Percentiles rank a stretch among this genome's conserved stretches.
Evolutionary conservation across 805 yeast species (phyloP).

Genomic region (Zygosaccharomyces kombuchaensis): DNA sequence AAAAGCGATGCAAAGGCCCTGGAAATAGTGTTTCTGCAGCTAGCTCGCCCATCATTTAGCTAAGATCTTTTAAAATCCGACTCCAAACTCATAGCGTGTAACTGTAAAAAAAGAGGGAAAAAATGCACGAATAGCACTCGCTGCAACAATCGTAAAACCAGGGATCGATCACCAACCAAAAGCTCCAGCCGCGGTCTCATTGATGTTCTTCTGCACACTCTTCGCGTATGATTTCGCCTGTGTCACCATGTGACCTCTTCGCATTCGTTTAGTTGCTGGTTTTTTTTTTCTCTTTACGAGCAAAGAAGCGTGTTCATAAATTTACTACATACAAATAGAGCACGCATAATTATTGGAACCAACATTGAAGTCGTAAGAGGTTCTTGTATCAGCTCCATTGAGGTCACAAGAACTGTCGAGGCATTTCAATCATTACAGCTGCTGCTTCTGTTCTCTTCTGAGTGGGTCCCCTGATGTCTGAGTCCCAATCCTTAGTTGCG

Average conservation of each 20-base stretch:
- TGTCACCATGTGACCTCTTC: neutral
- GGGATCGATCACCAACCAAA: neutral
- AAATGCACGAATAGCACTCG: too few relatives aligned
- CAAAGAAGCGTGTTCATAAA: neutral
- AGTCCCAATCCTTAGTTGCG: constrained; percentile 20
- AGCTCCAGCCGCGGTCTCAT: neutral
- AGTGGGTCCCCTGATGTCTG: neutral
- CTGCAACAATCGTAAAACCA: too few relatives aligned
- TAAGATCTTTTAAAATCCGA: too few relatives aligned
- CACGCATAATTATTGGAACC: neutral
- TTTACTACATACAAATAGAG: neutral
- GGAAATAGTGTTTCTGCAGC: too few relatives aligned
- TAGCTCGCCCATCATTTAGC: too few relatives aligned
- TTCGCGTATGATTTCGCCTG: neutral
- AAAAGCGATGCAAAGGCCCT: too few relatives aligned
- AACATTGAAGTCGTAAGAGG: neutral
- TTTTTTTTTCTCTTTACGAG: neutral
- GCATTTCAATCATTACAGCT: neutral
- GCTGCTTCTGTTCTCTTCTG: neutral
- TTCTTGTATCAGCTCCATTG: neutral
- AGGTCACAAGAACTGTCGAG: neutral
- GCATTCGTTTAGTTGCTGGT: neutral
- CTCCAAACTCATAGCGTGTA: too few relatives aligned
- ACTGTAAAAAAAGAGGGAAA: too few relatives aligned
- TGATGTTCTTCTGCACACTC: too few relatives aligned